Evolutionary conservation across 1,284 basidiomycete species (phyloP).

Genomic region (Cutaneotrichosporon mucoides): DNA sequence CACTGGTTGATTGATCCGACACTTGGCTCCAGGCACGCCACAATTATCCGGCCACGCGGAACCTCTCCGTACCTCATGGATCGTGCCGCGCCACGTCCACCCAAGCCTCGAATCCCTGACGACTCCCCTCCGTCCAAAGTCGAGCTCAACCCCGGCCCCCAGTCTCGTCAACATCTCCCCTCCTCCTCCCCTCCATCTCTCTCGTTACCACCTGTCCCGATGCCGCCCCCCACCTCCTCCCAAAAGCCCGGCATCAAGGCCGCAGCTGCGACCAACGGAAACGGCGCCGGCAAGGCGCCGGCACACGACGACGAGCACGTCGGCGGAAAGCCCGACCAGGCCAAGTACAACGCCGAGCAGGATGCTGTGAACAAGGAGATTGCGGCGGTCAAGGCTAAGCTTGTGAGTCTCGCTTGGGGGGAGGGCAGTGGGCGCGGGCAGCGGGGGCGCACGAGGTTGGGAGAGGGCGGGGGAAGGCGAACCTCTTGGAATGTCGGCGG

Average conservation of each 20-base stretch:
- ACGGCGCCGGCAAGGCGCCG: constrained; percentile 10
- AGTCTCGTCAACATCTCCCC: constrained; percentile 21
- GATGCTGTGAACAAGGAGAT: constrained; percentile 76
- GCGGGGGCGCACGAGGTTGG: no score
- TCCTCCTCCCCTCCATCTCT: no score
- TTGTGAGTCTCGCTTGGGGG: constrained; percentile 57
- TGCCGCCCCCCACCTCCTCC: constrained; percentile 47
- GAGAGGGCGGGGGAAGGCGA: no score
- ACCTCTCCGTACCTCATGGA: no score
- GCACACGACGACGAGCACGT: constrained; percentile 49
- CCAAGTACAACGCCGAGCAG: constrained; percentile 74
- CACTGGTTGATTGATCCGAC: no score
- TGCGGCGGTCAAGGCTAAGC: constrained; percentile 68
- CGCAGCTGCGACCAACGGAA: constrained; percentile 16
- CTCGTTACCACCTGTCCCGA: constrained; percentile 9
- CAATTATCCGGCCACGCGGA: no score
- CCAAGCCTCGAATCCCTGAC: no score
- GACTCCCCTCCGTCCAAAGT: no score
- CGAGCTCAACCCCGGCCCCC: no score
- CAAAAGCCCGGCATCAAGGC: constrained; percentile 37
- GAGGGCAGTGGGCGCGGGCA: not conserved
- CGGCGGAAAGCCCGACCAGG: constrained; percentile 71
- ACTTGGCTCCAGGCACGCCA: no score
- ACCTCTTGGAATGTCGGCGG: no score
- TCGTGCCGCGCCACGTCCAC: no score